Evolutionary conservation across 1,139 yeast genomes (phyloP), one percentile per base, ranked within the genome.

Genomic region (Candida pseudocylindracea): DNA sequence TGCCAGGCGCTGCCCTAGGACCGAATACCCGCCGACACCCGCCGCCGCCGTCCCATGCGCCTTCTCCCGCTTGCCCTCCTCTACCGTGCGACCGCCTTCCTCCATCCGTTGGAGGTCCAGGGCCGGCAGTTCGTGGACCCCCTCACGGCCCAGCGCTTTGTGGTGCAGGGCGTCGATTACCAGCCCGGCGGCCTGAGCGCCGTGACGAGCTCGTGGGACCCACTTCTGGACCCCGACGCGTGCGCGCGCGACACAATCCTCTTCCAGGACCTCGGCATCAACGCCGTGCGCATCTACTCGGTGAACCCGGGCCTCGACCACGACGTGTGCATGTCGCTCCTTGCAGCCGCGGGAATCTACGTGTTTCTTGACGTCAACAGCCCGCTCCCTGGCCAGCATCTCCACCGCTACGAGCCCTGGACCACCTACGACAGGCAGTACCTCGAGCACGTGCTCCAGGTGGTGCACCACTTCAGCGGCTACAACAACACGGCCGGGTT

Each of bases 301-400:
- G 65, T 88, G 30, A 79, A 81, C 42, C 79, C 95, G 2, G 70
- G 72, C 37, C 55, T 81, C 37, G 64, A 83, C 48, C 98, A 88
- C 50, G 92, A 85, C 43, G 65, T 62, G 36, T 88, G 98, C 48
- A 88, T 88, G 96, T 67, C 92, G 0, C 54, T 85, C 55, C 60
- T 88, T 36, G 95, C 94, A 4, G 60, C 73, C 7, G 93, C 95
- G 0, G 96, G 96, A 0, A 85, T 88, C 28, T 88, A 88, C 48
- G 62, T 88, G 35, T 73, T 88, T 27, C 57, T 88, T 29, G 98
- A 88, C 50, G 93, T 88, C 29, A 85, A 83, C 49, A 76, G 94
- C 0, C 95, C 96, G 1, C 50, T 74, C 33, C 67, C 62, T 12
- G 66, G 69, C 33, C 88, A 78, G 44, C 85, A 81, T 43, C 57